Conservation (phyloP, 2,329 filamentous ascomycete species). For the Kalaharituber pfeilii region DNA sequence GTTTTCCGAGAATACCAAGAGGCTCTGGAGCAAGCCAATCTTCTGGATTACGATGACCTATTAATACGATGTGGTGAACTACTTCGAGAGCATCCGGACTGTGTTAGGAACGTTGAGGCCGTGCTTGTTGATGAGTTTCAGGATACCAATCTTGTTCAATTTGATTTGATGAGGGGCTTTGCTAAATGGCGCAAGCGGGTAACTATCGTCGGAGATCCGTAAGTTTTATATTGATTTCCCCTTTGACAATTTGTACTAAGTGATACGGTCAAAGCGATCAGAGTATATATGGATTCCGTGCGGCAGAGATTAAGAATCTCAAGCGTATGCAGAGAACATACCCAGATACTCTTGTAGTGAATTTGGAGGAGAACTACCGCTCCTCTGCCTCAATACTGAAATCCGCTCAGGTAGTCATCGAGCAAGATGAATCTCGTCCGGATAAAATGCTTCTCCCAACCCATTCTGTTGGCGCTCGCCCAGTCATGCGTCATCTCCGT, state of each 20-base stretch:
- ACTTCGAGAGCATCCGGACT: constrained; percentile 52
- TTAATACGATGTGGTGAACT: constrained; percentile 69
- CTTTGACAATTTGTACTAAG: neutral
- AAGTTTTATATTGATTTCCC: neutral
- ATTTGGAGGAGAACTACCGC: constrained; percentile 85
- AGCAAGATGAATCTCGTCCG: constrained; percentile 69
- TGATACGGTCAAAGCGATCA: constrained; percentile 42
- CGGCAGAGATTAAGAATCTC: constrained; percentile 80
- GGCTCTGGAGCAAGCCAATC: constrained; percentile 54
- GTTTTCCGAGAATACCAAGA: constrained; percentile 61
- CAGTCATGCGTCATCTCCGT: constrained; percentile 60
- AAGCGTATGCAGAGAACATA: constrained; percentile 60
- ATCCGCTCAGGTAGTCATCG: constrained; percentile 67
- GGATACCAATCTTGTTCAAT: constrained; percentile 89
- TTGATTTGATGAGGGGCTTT: constrained; percentile 80
- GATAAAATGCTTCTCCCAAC: constrained; percentile 64
- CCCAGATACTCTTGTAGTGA: constrained; percentile 60
- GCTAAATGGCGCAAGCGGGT: constrained; percentile 57
- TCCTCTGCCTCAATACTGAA: constrained; percentile 73
- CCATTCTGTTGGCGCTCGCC: constrained; percentile 60
- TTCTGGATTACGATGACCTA: constrained; percentile 89
- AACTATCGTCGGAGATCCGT: constrained; percentile 82
- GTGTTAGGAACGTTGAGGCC: constrained; percentile 74
- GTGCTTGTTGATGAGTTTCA: constrained; percentile 96
- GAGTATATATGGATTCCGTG: constrained; percentile 92